Evolutionary conservation across 2,329 filamentous ascomycete species (phyloP), one percentile per base, ranked within the genome.

Genomic region (Lachnellula arida): DNA sequence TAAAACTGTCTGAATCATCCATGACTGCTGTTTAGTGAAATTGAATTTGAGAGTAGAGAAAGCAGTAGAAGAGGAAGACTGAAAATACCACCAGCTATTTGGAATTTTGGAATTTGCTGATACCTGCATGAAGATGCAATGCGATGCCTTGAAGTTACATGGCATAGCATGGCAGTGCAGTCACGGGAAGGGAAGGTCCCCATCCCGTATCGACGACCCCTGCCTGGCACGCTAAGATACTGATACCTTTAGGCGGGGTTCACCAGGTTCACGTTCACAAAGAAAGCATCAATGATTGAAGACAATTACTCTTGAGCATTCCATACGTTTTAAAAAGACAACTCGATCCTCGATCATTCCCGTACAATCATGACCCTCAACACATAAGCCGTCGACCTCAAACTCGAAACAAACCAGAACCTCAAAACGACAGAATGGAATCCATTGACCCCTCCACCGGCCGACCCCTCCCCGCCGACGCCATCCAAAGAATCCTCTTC

Each of bases 401-500:
- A 37, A 15, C 8, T 22, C 17, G 5, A 47, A 15, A 42, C 15
- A 47, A 15, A 42, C 15, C 17, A 14, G 6, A 14, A 11, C 37
- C 28, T n/a, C 19, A 17, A 14, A 25, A 5, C 42, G 5, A 17
- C n/a, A 56, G 19, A 46, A 69, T 70, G 68, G 66, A 69, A 48
- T 59, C 65, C 39, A 76, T 84, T 69, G 88, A 94, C 73, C 88
- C 88, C 51, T 79, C 85, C 54, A 93, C 88, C 22, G 86, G 86
- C 65, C 75, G 75, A 35, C 73, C 85, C 61, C 80, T 91, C 63
- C 86, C 88, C 54, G 70, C 82, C 51, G 88, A 89, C 69, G 87
- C 90, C 65, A 93, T 95, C 74, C 89, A 94, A 74, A 86, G 90
- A 71, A 78, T 94, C 70, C 86, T 95, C 71, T 92, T 90, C 80